A percentile compares a stretch with the other conserved stretches of the same genome.
phyloP scores from a whole-genome alignment of 768 basidiomycete genomes.

The Auricularia sp. region DNA sequence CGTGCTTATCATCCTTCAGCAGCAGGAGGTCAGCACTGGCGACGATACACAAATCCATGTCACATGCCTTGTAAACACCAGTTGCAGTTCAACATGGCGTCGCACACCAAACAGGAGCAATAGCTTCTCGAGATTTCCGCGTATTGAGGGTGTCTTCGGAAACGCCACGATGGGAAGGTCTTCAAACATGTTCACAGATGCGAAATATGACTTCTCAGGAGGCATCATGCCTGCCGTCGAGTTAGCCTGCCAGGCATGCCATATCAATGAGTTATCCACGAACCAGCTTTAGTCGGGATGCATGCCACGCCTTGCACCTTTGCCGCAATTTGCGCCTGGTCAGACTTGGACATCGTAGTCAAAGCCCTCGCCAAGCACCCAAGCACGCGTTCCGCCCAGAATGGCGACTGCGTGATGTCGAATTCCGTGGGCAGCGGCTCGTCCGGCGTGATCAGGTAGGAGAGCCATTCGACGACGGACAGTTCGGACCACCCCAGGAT shows the following conservation, averaged over 20 bases:
- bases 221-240: conserved; percentile 45
- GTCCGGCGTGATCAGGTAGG: conserved; percentile 43
- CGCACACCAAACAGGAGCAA: conserved; percentile 70
- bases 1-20: conserved; percentile 69
- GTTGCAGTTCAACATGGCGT: conserved; percentile 84
- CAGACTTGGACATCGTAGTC: conserved; percentile 43
- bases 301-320: conserved; percentile 44
- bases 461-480: conserved; percentile 63
- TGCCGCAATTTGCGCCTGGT: conserved; percentile 37
- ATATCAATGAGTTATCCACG: too few species aligned
- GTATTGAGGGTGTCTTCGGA: conserved; percentile 51
- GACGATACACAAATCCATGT: background rate
- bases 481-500: conserved; percentile 77
- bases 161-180: conserved; percentile 75
- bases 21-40: background rate
- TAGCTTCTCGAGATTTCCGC: conserved; percentile 61
- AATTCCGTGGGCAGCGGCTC: conserved; percentile 34
- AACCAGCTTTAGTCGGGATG: conserved; percentile 47
- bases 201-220: conserved; percentile 72
- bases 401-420: conserved; percentile 53
- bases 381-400: conserved; percentile 77
- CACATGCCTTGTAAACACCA: conserved; percentile 76
- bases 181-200: conserved; percentile 77
- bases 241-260: too few species aligned
- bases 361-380: conserved; percentile 57